Percentiles rank a stretch among this genome's conserved stretches.
Conservation (phyloP, 164 flowering plant genomes). For the Chimonanthus salicifolius region DNA sequence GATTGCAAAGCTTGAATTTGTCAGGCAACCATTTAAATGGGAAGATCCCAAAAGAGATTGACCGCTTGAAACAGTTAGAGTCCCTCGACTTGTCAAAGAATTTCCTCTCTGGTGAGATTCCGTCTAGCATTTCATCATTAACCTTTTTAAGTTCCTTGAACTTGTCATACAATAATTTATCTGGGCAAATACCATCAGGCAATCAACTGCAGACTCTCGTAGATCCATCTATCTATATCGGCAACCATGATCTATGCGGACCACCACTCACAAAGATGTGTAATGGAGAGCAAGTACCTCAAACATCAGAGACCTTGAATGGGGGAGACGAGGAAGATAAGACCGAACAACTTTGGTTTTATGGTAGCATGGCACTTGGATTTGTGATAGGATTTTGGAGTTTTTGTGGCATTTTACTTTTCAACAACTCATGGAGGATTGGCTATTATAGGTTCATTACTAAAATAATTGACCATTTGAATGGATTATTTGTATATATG, state of each 20-base stretch:
- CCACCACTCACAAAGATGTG: background rate
- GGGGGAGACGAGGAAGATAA: background rate
- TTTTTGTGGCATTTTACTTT: background rate
- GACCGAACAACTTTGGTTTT: background rate
- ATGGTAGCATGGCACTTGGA: constrained; percentile 4
- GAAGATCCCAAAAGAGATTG: background rate
- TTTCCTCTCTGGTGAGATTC: background rate
- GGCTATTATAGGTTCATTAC: constrained; percentile 3
- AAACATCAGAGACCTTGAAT: background rate
- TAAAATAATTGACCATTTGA: background rate
- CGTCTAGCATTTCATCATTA: background rate
- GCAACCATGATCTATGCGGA: constrained; percentile 1
- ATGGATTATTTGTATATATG: too few species aligned
- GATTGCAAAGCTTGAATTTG: background rate
- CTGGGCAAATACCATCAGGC: background rate
- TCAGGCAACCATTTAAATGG: background rate
- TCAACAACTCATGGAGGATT: constrained; percentile 13
- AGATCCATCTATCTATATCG: background rate
- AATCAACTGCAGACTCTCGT: background rate
- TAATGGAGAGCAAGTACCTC: background rate
- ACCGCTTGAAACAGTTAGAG: background rate
- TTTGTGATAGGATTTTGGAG: constrained; percentile 9
- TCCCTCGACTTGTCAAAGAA: constrained; percentile 6
- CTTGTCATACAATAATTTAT: constrained; percentile 8
- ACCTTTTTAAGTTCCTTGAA: background rate